phyloP scores from a whole-genome alignment of 148 eudicot genomes.

The Chenopodium formosanum region DNA sequence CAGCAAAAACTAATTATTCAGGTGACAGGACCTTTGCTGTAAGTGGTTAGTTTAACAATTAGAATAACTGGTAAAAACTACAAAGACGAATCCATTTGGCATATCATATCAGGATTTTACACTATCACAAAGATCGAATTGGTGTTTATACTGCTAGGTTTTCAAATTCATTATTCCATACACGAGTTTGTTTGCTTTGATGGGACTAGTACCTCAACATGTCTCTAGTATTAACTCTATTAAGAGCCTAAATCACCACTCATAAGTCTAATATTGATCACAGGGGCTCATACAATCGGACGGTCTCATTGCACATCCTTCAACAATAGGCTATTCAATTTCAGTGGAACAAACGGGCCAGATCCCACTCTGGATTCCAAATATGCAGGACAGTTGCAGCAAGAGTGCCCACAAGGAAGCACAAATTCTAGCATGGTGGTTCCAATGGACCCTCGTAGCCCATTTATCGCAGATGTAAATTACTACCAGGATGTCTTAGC shows the following conservation, averaged over 20 bases:
- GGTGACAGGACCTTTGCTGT: neutral
- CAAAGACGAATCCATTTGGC: neutral
- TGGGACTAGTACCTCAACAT: neutral
- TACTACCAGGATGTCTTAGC: conserved; percentile 23
- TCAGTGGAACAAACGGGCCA: conserved; percentile 26
- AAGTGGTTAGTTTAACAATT: neutral
- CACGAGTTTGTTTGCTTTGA: neutral
- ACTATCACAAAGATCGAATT: neutral
- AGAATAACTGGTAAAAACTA: neutral
- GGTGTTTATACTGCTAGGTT: neutral
- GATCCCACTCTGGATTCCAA: conserved; percentile 53
- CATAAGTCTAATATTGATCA: neutral
- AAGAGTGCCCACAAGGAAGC: conserved; percentile 53
- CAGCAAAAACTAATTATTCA: too few relatives aligned
- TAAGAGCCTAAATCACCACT: neutral
- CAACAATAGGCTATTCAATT: conserved; percentile 26
- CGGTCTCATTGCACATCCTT: conserved; percentile 29
- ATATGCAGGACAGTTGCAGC: conserved; percentile 44
- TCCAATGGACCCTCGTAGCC: conserved; percentile 27
- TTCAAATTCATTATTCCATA: neutral
- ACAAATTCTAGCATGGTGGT: conserved; percentile 35
- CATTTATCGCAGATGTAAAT: conserved; percentile 8
- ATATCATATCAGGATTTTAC: neutral
- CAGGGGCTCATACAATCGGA: conserved; percentile 35
- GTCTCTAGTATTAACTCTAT: too few relatives aligned